Evolutionary conservation across 2,329 filamentous ascomycete genomes (phyloP).

Genomic region (Podosphaera leucotricha): DNA sequence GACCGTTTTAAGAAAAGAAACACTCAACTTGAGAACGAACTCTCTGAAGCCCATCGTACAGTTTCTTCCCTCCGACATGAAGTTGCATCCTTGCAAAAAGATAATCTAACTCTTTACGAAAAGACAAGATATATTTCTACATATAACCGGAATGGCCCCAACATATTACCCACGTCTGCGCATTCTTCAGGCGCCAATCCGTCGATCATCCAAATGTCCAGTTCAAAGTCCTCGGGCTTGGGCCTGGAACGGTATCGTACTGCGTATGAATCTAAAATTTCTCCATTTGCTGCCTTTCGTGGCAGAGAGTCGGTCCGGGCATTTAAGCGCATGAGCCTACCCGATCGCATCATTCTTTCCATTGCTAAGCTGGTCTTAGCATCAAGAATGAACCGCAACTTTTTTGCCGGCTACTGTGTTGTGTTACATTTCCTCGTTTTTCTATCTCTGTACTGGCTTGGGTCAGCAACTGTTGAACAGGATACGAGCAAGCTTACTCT

Average conservation of each 20-base stretch:
- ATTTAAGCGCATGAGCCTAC: conserved; percentile 78
- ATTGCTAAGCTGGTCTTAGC: conserved; percentile 78
- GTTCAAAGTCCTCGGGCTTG: conserved; percentile 35
- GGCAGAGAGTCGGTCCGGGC: conserved; percentile 81
- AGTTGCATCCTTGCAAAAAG: conserved; percentile 75
- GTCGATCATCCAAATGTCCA: conserved; percentile 40
- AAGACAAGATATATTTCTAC: conserved; percentile 92
- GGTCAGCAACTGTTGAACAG: conserved; percentile 39
- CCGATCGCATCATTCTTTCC: conserved; percentile 74
- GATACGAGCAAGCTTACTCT: conserved; percentile 13
- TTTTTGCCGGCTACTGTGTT: conserved; percentile 83
- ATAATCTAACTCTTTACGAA: conserved; percentile 89
- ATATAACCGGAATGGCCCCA: conserved; percentile 51
- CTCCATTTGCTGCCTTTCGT: conserved; percentile 84
- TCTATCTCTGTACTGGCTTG: conserved; percentile 65
- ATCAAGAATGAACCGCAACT: conserved; percentile 69
- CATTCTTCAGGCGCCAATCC: conserved; percentile 52
- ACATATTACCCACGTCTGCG: conserved; percentile 37
- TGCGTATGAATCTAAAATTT: conserved; percentile 86
- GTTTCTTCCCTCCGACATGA: conserved; percentile 77
- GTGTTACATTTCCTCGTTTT: conserved; percentile 77
- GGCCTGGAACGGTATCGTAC: conserved; percentile 68
- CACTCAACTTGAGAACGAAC: conserved; percentile 65
- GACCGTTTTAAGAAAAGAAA: conserved; percentile 98
- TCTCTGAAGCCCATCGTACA: conserved; percentile 60